phyloP scores from a whole-genome alignment of 78 protist genomes.

The Dictyostelium firmibasis region DNA sequence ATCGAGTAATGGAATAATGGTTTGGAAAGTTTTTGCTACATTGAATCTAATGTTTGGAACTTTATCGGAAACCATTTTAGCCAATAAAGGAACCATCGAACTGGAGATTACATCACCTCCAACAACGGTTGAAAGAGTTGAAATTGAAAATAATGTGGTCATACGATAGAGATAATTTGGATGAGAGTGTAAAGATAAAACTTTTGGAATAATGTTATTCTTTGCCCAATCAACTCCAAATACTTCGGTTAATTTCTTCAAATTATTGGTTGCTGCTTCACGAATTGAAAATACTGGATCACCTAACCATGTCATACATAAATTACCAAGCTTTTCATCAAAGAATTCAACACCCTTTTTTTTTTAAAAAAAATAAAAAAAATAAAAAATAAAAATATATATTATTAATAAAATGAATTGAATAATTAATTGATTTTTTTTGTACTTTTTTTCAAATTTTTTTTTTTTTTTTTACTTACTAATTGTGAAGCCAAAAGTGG shows the following conservation, averaged over 20 bases:
- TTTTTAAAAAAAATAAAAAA: not conserved
- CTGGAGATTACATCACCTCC: conserved; percentile 62
- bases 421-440: too few relatives aligned
- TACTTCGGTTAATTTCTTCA: conserved; percentile 80
- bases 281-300: conserved; percentile 94
- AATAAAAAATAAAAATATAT: not conserved
- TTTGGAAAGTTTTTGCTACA: conserved; percentile 90
- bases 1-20: conserved; percentile 63
- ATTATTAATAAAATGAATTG: too few relatives aligned
- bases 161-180: conserved; percentile 94
- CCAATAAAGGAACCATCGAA: conserved; percentile 83
- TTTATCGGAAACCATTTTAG: conserved; percentile 81
- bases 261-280: conserved; percentile 89
- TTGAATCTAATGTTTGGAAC: conserved; percentile 97
- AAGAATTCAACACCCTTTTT: conserved; percentile 88
- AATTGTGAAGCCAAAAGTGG: conserved; percentile 92
- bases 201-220: conserved; percentile 86
- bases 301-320: conserved; percentile 93
- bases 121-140: conserved; percentile 86
- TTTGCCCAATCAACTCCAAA: conserved; percentile 95
- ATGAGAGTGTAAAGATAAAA: conserved; percentile 69
- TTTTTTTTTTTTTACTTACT: not conserved
- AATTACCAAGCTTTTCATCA: conserved; percentile 86
- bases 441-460: too few relatives aligned
- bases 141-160: conserved; percentile 91